A percentile compares a stretch with the other conserved stretches of the same genome.
Evolutionary conservation across 2,329 filamentous ascomycete species (phyloP).

Genomic region (Claviceps spartinae): DNA sequence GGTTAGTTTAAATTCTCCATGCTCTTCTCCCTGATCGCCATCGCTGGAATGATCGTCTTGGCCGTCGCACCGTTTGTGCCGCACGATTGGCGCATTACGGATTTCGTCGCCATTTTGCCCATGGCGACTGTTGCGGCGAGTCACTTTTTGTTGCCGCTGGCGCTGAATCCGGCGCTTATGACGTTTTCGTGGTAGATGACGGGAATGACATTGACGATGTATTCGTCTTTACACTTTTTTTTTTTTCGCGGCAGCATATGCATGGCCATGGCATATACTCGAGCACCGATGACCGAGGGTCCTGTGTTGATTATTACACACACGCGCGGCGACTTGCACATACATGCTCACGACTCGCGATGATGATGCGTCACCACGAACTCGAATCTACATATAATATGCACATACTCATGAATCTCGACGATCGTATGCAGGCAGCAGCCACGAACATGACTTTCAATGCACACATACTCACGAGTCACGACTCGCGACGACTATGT

Average conservation of each 20-base stretch:
- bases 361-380: too few species aligned
- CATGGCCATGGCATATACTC: too few species aligned
- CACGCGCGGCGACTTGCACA: too few species aligned
- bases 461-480: too few species aligned
- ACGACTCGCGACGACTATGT: too few species aligned
- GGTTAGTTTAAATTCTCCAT: constrained; percentile 59
- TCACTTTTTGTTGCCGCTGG: constrained; percentile 59
- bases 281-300: too few species aligned
- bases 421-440: neutral
- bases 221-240: neutral
- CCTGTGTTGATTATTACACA: too few species aligned
- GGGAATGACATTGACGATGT: neutral
- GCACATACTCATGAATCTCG: neutral
- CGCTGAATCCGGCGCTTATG: constrained; percentile 67
- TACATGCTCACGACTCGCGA: too few species aligned
- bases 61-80: constrained; percentile 52
- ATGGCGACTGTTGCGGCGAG: constrained; percentile 57
- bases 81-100: constrained; percentile 49
- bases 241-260: neutral
- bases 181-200: constrained; percentile 56
- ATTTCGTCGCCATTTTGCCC: constrained; percentile 64
- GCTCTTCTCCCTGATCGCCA: constrained; percentile 43
- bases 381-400: neutral
- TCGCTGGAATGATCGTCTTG: constrained; percentile 50
- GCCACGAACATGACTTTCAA: too few species aligned